These are phyloP conservation scores for Cinnamomum chago DNA, from an alignment of 164 flowering plant species.

Conservation along the genomic window DNA sequence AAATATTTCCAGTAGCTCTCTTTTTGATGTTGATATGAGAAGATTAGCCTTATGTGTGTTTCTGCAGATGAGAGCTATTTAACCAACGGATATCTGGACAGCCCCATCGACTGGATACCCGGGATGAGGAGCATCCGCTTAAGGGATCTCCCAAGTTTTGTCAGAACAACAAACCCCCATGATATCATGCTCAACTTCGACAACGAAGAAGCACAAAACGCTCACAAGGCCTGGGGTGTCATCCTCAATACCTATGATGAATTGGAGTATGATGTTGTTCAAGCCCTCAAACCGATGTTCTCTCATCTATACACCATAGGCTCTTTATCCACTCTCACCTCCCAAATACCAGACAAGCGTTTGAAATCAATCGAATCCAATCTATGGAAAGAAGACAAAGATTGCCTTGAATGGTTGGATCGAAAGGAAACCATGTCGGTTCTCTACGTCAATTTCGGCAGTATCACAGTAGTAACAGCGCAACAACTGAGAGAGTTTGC, in stretches of 20 bases:
- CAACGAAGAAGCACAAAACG: conserved; percentile 1
- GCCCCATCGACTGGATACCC: conserved; percentile 30
- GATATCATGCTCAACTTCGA: conserved; percentile 15
- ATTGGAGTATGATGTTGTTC: conserved; percentile 17
- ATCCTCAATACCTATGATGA: conserved; percentile 22
- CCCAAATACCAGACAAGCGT: background rate
- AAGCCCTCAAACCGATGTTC: conserved; percentile 8
- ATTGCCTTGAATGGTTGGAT: conserved; percentile 37
- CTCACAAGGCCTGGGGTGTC: conserved; percentile 12
- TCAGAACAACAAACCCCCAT: conserved; percentile 20
- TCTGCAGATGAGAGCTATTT: conserved; percentile 24
- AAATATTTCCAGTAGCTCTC: too few species aligned
- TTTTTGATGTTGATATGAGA: too few species aligned
- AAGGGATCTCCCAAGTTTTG: conserved; percentile 22
- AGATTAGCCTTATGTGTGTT: background rate
- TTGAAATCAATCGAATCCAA: background rate
- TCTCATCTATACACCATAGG: conserved; percentile 24
- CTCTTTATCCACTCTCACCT: conserved; percentile 14
- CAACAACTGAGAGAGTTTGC: conserved; percentile 34
- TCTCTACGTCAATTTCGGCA: conserved; percentile 39
- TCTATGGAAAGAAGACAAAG: conserved; percentile 35
- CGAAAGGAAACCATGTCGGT: conserved; percentile 21
- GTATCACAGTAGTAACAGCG: conserved; percentile 26
- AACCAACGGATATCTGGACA: conserved; percentile 29
- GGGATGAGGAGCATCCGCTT: conserved; percentile 29